Evolutionary conservation across 1,139 yeast species (phyloP), one percentile per base, ranked within the genome.

Genomic region (Nakaseomyces sp.): DNA sequence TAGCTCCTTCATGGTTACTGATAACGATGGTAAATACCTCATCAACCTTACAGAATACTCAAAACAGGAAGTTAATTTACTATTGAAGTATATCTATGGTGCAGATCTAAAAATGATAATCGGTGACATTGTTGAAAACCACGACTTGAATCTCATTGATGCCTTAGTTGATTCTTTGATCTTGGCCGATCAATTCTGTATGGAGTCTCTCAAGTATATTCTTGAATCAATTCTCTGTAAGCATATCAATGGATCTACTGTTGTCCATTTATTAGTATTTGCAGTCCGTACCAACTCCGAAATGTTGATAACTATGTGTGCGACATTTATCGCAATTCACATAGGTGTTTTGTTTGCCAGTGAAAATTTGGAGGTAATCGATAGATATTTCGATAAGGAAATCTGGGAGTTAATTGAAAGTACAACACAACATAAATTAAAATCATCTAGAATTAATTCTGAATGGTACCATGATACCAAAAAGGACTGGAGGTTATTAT

Each of bases 281-380:
- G 73, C 93, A 0, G 72, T 71, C 36, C 55, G 64, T 30, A 66
- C 73, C 44, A 64, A 71, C 12, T 84, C 87, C 2, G 58, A 64
- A 7, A 77, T 79, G 52, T 60, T 88, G 26, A 70, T 77, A 47
- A 68, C 71, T 43, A 73, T 75, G 44, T 77, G 95, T 55, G 66
- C 81, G 33, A 79, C 86, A 79, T 84, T 74, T 51, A 70, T 86
- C 13, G 78, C 74, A 52, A 73, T 76, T 51, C 86, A 87, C 56
- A 63, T 85, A 48, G 88, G 81, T 33, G 60, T 77, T 4, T 59
- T 85, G 19, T 65, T 87, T 39, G 74, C 78, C 47, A 85, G 82
- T 51, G 57, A 58, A n/a, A 56, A 54, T 41, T 47, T 60, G 12
- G 47, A 51, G 2, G 6, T 53, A 42, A 45, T 63, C 45, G 47